Conservation (phyloP, 2,329 filamentous ascomycete genomes). For the Hypoxylon sp. region DNA sequence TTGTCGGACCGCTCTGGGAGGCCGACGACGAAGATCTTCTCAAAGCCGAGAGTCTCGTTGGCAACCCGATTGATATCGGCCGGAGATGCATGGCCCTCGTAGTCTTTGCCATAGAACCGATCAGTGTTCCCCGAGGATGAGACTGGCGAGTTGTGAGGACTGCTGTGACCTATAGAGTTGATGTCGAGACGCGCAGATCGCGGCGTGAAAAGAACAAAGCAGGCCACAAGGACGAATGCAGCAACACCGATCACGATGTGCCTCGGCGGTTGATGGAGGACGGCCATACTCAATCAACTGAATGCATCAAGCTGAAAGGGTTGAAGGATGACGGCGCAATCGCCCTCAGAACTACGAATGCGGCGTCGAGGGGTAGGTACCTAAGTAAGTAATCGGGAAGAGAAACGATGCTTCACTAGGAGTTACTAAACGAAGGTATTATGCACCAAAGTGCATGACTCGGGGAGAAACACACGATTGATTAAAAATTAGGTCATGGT, state of each 20-base stretch:
- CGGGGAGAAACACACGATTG: background rate
- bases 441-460: background rate
- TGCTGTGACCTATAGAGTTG: conserved; percentile 1
- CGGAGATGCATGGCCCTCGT: conserved; percentile 36
- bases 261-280: conserved; percentile 24
- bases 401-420: background rate
- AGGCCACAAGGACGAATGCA: conserved; percentile 14
- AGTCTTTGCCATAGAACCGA: conserved; percentile 33
- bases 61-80: conserved; percentile 43
- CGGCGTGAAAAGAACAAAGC: conserved; percentile 31
- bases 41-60: conserved; percentile 50
- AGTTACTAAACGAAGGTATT: conserved; percentile 8
- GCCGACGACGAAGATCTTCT: conserved; percentile 57
- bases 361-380: background rate
- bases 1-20: conserved; percentile 63
- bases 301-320: conserved; percentile 15
- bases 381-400: background rate
- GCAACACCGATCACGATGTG: conserved; percentile 25
- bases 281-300: conserved; percentile 20
- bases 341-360: conserved; percentile 8
- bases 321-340: background rate
- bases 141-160: background rate
- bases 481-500: background rate
- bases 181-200: conserved; percentile 10
- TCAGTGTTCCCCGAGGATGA: conserved; percentile 5